These are phyloP conservation scores for Pestalotiopsis sp. DNA, from an alignment of 2,329 filamentous ascomycete genomes.

Conservation along the genomic window DNA sequence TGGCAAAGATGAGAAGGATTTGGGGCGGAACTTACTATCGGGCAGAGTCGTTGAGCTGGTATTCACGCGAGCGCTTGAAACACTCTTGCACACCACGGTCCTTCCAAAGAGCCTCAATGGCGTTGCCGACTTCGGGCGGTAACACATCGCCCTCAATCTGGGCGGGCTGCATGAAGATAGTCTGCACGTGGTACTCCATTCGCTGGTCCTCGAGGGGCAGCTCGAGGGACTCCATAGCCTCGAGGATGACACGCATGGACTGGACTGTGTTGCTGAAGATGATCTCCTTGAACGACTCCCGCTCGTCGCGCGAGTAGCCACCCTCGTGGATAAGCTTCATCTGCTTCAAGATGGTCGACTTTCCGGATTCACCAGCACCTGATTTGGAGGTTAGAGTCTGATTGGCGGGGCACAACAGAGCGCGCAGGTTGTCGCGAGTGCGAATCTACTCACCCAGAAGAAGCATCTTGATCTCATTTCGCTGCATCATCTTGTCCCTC, in stretches of 20 bases:
- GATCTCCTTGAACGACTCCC: constrained; percentile 71
- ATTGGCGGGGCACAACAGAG: neutral
- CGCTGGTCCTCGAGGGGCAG: constrained; percentile 88
- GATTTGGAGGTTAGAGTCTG: constrained; percentile 21
- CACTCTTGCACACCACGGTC: constrained; percentile 91
- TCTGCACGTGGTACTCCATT: constrained; percentile 97
- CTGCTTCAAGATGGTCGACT: constrained; percentile 93
- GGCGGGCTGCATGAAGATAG: constrained; percentile 97
- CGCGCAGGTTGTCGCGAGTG: neutral
- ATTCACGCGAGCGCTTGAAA: constrained; percentile 94
- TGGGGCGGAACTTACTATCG: constrained; percentile 73
- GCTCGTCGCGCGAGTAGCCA: constrained; percentile 90
- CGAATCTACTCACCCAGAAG: constrained; percentile 76
- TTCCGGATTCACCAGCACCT: constrained; percentile 98
- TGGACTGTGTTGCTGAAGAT: constrained; percentile 73
- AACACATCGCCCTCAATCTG: constrained; percentile 95
- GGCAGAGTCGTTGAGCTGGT: constrained; percentile 94
- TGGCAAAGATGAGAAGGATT: neutral
- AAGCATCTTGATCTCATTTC: constrained; percentile 99
- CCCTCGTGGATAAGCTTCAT: constrained; percentile 99
- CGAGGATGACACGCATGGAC: constrained; percentile 70
- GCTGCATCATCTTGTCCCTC: constrained; percentile 97
- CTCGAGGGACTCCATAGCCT: constrained; percentile 70
- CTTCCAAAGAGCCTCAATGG: constrained; percentile 91
- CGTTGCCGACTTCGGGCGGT: constrained; percentile 90